phyloP scores from a whole-genome alignment of 192 early-diverging fungal genomes.

The Mortierella claussenii region DNA sequence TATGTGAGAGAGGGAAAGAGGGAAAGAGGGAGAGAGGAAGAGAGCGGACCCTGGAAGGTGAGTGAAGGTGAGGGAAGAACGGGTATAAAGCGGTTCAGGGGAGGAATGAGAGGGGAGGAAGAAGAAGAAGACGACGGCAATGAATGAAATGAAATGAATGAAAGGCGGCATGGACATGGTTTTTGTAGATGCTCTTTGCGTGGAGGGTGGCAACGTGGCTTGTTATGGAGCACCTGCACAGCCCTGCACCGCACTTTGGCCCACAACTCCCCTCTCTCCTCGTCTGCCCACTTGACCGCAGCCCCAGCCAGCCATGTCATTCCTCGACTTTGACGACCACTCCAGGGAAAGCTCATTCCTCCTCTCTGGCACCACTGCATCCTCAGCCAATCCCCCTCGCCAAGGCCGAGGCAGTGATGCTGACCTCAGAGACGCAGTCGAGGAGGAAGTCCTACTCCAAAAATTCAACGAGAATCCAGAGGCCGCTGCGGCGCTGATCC shows the following conservation, averaged over 20 bases:
- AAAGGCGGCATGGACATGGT: background rate
- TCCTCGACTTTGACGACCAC: conserved; percentile 30
- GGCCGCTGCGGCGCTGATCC: conserved; percentile 40
- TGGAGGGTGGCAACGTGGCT: background rate
- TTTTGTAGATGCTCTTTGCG: background rate
- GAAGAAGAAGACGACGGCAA: background rate
- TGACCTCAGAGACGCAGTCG: conserved; percentile 23
- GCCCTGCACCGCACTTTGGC: background rate
- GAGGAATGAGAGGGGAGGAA: background rate
- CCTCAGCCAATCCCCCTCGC: background rate
- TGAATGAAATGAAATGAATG: background rate
- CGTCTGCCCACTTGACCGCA: no score
- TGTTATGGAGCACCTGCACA: background rate
- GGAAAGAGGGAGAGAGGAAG: background rate
- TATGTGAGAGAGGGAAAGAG: conserved; percentile 1
- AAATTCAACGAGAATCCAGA: conserved; percentile 57
- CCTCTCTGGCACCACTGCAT: background rate
- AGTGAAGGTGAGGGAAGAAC: no score
- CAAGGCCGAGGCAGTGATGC: no score
- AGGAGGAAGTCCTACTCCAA: conserved; percentile 48
- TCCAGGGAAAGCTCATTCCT: conserved; percentile 10
- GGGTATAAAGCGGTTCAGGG: background rate
- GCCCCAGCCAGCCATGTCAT: no score
- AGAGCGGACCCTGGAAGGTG: no score
- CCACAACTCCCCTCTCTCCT: background rate